These are phyloP conservation scores for Conticribra weissflogii DNA, from an alignment of 108 stramenopile species.

Conservation along the genomic window DNA sequence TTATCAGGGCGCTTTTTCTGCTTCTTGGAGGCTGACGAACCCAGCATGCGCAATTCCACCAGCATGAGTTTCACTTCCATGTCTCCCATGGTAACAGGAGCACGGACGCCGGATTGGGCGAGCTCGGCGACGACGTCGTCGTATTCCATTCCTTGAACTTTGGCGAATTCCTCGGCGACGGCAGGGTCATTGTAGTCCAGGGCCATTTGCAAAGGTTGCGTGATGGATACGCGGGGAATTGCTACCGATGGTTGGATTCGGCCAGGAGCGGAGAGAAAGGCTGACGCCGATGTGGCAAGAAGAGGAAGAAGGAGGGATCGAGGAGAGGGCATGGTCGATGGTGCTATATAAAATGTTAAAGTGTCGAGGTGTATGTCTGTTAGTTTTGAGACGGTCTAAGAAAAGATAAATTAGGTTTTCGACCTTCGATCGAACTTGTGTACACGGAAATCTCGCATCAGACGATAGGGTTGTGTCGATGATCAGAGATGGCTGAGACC, in stretches of 20 bases:
- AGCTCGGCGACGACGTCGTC: conserved; percentile 86
- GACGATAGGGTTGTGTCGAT: no score
- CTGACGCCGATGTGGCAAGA: conserved; percentile 38
- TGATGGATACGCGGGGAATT: conserved; percentile 4
- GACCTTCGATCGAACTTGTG: no score
- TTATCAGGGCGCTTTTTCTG: no score
- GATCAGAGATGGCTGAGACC: no score
- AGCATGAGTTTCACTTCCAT: conserved; percentile 87
- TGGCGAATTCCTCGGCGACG: conserved; percentile 80
- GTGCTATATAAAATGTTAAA: neutral
- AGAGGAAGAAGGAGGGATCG: conserved; percentile 38
- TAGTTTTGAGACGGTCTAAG: no score
- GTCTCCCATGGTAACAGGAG: conserved; percentile 76
- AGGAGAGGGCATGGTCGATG: conserved; percentile 18
- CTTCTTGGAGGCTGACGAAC: no score
- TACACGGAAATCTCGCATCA: no score
- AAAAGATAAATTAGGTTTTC: no score
- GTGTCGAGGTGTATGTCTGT: neutral
- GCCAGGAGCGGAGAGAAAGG: conserved; percentile 16
- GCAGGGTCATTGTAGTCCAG: conserved; percentile 89
- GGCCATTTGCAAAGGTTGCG: conserved; percentile 57
- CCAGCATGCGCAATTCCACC: conserved; percentile 78
- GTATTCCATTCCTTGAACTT: conserved; percentile 73
- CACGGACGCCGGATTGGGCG: conserved; percentile 64
- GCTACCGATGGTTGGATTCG: neutral